These are phyloP conservation scores for Solanum virginianum DNA, from an alignment of 257 asterid genomes.

Conservation along the genomic window DNA sequence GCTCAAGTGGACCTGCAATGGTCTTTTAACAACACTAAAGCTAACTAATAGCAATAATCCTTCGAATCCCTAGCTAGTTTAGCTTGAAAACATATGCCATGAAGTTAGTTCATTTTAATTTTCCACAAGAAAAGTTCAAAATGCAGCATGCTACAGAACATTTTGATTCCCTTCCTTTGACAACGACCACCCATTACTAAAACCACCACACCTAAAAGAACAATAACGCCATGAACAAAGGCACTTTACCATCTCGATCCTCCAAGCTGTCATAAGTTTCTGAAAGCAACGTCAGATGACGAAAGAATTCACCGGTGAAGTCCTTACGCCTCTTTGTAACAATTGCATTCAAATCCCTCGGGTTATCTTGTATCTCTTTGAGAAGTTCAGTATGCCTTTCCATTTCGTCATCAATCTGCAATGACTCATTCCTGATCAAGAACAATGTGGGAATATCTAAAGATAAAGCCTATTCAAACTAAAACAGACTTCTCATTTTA, in stretches of 20 bases:
- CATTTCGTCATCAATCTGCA: conserved; percentile 96
- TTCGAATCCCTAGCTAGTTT: not conserved
- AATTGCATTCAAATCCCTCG: conserved; percentile 68
- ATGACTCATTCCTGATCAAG: conserved; percentile 18
- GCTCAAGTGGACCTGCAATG: not conserved
- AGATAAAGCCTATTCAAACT: not conserved
- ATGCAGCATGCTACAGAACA: not conserved
- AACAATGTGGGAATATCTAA: not conserved
- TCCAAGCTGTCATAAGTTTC: conserved; percentile 67
- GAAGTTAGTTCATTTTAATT: not conserved
- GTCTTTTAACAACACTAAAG: not conserved
- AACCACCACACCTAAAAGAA: not conserved
- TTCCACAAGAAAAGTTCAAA: not conserved
- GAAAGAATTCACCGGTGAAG: conserved; percentile 74
- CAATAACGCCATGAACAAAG: not conserved
- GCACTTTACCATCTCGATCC: conserved; percentile 65
- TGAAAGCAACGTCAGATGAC: conserved; percentile 57
- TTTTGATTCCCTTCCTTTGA: not conserved
- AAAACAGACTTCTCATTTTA: not conserved
- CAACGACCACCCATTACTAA: not conserved
- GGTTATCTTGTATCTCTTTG: conserved; percentile 71
- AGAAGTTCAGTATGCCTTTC: conserved; percentile 57
- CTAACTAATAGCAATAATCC: not conserved
- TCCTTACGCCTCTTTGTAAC: conserved; percentile 74
- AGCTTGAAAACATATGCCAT: not conserved